Evolutionary conservation across 176 grass and related monocot genomes (phyloP), one percentile per base, ranked within the genome.

Genomic region (Oryza longistaminata): DNA sequence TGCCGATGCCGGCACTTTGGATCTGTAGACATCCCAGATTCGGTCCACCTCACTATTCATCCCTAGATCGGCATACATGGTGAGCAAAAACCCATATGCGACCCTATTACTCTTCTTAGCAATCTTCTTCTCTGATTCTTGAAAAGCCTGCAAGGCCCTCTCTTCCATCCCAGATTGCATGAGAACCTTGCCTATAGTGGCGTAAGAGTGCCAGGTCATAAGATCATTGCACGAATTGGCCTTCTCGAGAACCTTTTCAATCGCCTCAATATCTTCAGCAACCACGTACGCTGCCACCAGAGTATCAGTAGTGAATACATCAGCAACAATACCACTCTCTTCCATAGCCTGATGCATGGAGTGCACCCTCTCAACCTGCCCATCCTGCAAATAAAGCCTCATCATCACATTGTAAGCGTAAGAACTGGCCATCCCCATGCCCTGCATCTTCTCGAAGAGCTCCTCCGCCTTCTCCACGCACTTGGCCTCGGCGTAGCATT

Each of bases 401-500:
- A 94, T 88, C 83, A 94, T 83, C 49, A 12, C 24, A 84, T 84
- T 88, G 78, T 88, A 84, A 64, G 55, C 3, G 55, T 66, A 94
- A 25, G 80, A 26, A 9, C 15, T 72, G 26, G 24, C 44, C 58
- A 78, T 84, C 13, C 64, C 87, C 73, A 68, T 60, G 14, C 78
- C 80, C 76, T 70, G 43, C 49, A 91, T 94, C 74, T 86, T 73
- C 13, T 60, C 24, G 3, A 91, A 94, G 22, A 89, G 79, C 46
- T 88, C 81, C 75, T 94, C 92, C 1, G 92, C 88, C 83, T 89
- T 77, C 27, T 81, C 83, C 0, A 78, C 58, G 2, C 48, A 80
- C 35, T 87, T 91, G 0, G 81, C 89, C 52, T 94, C 76, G 7
- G 12, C 81, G 3, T 94, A 94, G 81, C 92, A 94, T 68, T 42